A percentile compares a stretch with the other conserved stretches of the same genome.
phyloP scores from a whole-genome alignment of 2,329 filamentous ascomycete genomes.

The Leptographium flavum region DNA sequence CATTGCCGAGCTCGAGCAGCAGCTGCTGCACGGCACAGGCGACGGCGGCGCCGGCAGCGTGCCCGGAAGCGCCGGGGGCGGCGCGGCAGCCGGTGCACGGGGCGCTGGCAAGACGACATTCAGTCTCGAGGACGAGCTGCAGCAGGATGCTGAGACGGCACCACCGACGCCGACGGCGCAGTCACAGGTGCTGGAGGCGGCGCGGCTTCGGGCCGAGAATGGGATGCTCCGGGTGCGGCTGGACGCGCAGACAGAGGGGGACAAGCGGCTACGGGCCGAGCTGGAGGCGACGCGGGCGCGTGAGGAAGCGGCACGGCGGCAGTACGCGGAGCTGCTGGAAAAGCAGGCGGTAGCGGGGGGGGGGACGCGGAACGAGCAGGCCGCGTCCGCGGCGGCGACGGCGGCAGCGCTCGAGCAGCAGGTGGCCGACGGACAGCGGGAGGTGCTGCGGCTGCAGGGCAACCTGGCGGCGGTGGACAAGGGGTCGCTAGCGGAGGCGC shows the following conservation, averaged over 20 bases:
- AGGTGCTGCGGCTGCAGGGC: slow-evolving; percentile 35
- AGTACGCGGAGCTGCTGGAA: slow-evolving; percentile 42
- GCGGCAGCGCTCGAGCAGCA: slow-evolving; percentile 31
- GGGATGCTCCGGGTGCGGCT: slow-evolving; percentile 40
- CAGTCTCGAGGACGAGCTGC: slow-evolving; percentile 47
- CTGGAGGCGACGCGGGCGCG: slow-evolving; percentile 39
- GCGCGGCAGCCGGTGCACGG: neutral
- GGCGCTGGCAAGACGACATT: slow-evolving; percentile 18
- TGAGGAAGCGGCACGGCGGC: slow-evolving; percentile 36
- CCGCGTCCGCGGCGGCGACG: slow-evolving; percentile 25
- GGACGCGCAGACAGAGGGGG: slow-evolving; percentile 38
- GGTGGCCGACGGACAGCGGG: slow-evolving; percentile 38
- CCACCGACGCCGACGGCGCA: slow-evolving; percentile 19
- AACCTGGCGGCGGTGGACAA: slow-evolving; percentile 41
- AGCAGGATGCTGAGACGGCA: slow-evolving; percentile 28
- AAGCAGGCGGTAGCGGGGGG: slow-evolving; percentile 42
- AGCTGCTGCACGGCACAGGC: slow-evolving; percentile 23
- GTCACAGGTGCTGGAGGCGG: slow-evolving; percentile 33
- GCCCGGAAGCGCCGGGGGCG: neutral
- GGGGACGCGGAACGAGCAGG: slow-evolving; percentile 33
- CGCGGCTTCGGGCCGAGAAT: slow-evolving; percentile 48
- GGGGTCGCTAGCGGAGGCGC: slow-evolving; percentile 33
- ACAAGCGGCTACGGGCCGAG: slow-evolving; percentile 37
- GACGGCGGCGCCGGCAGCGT: slow-evolving; percentile 11
- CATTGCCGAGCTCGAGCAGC: slow-evolving; percentile 46